Evolutionary conservation across 192 early-diverging fungal species (phyloP), one percentile per base, ranked within the genome.

Genomic region (Coemansia sp.): DNA sequence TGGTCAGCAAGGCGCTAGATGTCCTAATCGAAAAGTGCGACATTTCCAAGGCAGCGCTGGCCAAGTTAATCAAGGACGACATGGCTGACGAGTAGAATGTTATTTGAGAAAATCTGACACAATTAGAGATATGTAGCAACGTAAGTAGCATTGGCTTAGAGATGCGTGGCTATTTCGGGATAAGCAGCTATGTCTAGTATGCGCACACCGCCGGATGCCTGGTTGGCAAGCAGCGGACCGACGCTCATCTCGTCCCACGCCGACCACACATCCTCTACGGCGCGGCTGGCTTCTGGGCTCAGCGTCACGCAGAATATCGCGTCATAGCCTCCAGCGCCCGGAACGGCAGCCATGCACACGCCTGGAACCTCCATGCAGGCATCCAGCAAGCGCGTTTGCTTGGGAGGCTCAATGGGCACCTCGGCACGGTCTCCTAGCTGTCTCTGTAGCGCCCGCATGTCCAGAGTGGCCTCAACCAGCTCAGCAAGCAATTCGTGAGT

Each of bases 311-410:
- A 94, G 71, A 94, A 97, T 64, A 99, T 97, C 7, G 97, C 97
- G 76, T 99, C 97, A 60, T 87, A 98, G 5, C 97, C 97, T 41
- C 97, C 97, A 55, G 96, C 95, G 50, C 97, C 97, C 20, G 97
- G 97, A 3, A 99, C 95, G 21, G 94, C 95, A 16, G 93, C 91
- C 88, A 95, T 90, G 18, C 97, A 66, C 9, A 94, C 89, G 47
- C 97, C 97, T 42, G 91, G 87, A 4, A 91, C 80, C 6, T 76
- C 61, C 68, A 89, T 83, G 67, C 92, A 95, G 3, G 89, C 88
- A 77, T 98, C 92, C 33, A 99, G 72, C 42, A 99, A 76, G 6
- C 83, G 61, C 3, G 95, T 96, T 69, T 99, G 97, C 65, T 89
- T 85, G 1, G 75, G 69, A 0, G 97, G 97, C 66, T 99, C 97